Evolutionary conservation across 495 filamentous ascomycete species (phyloP).

Genomic region (Immersiella caudata): DNA sequence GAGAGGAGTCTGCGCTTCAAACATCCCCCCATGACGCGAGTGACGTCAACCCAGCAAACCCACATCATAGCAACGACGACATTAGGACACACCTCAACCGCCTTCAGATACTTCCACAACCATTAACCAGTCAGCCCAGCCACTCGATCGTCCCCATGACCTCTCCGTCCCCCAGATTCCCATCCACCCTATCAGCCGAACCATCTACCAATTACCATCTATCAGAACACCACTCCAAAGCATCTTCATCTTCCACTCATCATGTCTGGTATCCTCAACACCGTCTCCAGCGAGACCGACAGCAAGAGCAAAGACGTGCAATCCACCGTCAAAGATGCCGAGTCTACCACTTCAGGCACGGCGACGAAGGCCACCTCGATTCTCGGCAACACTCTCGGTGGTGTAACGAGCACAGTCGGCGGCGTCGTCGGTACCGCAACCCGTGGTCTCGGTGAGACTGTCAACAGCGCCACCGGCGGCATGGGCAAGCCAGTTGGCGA

Average conservation of each 20-base stretch:
- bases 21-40: not conserved
- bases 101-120: not conserved
- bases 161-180: no score
- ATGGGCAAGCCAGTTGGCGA: slow-evolving; percentile 64
- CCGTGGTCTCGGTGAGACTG: slow-evolving; percentile 62
- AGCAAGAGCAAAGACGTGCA: slow-evolving; percentile 50
- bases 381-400: slow-evolving; percentile 48
- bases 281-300: slow-evolving; percentile 22
- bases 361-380: slow-evolving; percentile 61
- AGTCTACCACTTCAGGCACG: slow-evolving; percentile 60
- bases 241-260: not conserved
- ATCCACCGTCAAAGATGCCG: not conserved
- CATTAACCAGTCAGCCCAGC: no score
- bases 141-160: no score
- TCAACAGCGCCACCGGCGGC: slow-evolving; percentile 63
- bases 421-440: slow-evolving; percentile 64
- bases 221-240: not conserved
- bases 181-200: not conserved
- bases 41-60: slow-evolving; percentile 6
- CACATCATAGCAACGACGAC: not conserved
- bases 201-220: not conserved
- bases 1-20: not conserved
- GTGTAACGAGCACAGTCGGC: slow-evolving; percentile 62
- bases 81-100: not conserved
- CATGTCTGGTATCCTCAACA: slow-evolving; percentile 11